A percentile compares a stretch with the other conserved stretches of the same genome.
Conservation (phyloP, 2,329 filamentous ascomycete genomes). For the Sporothrix protearum region DNA sequence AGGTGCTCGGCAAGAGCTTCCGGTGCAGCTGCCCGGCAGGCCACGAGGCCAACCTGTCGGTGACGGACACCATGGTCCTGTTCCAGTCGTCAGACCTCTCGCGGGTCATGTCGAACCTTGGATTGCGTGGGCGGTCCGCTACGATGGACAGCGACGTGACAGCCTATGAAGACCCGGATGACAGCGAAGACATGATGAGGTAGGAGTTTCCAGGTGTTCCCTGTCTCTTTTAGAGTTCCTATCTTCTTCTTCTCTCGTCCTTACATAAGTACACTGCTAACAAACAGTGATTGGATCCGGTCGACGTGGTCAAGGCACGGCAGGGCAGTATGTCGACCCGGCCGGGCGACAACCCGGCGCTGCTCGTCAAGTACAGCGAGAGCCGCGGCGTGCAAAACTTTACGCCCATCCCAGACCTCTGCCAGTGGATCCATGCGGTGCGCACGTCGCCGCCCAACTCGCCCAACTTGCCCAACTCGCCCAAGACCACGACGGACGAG, state of each 20-base stretch:
- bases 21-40: conserved; percentile 23
- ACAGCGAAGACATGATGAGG: conserved; percentile 20
- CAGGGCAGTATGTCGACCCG: conserved; percentile 18
- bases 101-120: conserved; percentile 17
- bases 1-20: conserved; percentile 26
- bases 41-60: conserved; percentile 27
- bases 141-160: conserved; percentile 25
- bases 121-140: conserved; percentile 15
- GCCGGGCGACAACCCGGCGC: conserved; percentile 23
- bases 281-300: conserved; percentile 20
- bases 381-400: conserved; percentile 25
- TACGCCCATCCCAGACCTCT: conserved; percentile 26
- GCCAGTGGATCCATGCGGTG: conserved; percentile 26
- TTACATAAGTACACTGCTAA: not conserved
- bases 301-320: conserved; percentile 24
- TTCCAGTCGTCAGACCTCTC: conserved; percentile 21
- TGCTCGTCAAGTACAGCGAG: conserved; percentile 27
- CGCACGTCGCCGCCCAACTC: conserved; percentile 25
- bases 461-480: conserved; percentile 23
- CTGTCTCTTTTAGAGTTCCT: too few relatives aligned
- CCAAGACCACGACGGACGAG: conserved; percentile 1
- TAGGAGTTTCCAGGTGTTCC: not conserved
- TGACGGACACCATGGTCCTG: conserved; percentile 26
- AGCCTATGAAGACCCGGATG: conserved; percentile 16
- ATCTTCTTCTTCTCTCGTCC: not conserved